Evolutionary conservation across 164 flowering plant genomes (phyloP).

Genomic region (Hamamelis virginiana): DNA sequence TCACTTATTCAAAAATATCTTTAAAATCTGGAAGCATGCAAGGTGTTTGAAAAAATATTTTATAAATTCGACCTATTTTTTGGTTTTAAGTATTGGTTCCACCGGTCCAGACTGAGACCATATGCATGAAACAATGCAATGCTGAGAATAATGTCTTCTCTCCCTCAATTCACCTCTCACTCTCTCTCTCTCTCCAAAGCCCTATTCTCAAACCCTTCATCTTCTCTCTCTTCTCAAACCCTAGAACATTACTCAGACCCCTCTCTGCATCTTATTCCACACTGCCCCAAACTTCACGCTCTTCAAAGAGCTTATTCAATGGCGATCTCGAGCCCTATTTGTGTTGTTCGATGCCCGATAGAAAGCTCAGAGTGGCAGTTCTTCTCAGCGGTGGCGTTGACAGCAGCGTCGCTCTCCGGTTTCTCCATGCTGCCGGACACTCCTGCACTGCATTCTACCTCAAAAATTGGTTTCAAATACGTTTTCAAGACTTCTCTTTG

Average conservation of each 20-base stretch:
- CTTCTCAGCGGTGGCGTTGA: constrained; percentile 96
- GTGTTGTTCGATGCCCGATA: constrained; percentile 64
- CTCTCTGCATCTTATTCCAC: neutral
- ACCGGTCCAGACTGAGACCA: too few relatives aligned
- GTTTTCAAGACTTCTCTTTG: constrained; percentile 1
- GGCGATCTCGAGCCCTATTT: constrained; percentile 47
- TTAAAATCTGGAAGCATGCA: too few relatives aligned
- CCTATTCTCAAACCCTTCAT: neutral
- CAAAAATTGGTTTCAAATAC: constrained; percentile 94
- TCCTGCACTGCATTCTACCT: constrained; percentile 94
- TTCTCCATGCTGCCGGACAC: constrained; percentile 90
- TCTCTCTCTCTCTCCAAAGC: neutral
- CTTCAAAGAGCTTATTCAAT: constrained; percentile 11
- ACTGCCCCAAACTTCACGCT: neutral
- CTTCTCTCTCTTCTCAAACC: neutral
- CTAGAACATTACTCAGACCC: neutral
- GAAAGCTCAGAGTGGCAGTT: constrained; percentile 65
- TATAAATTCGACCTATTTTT: too few relatives aligned
- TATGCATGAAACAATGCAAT: too few relatives aligned
- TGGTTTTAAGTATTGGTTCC: too few relatives aligned
- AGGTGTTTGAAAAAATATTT: too few relatives aligned
- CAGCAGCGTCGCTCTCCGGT: constrained; percentile 91
- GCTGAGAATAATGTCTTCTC: constrained; percentile 1
- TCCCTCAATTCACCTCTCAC: neutral
- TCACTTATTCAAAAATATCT: too few relatives aligned